Conservation (phyloP, 805 yeast species). For the Candida namnaoensis region DNA sequence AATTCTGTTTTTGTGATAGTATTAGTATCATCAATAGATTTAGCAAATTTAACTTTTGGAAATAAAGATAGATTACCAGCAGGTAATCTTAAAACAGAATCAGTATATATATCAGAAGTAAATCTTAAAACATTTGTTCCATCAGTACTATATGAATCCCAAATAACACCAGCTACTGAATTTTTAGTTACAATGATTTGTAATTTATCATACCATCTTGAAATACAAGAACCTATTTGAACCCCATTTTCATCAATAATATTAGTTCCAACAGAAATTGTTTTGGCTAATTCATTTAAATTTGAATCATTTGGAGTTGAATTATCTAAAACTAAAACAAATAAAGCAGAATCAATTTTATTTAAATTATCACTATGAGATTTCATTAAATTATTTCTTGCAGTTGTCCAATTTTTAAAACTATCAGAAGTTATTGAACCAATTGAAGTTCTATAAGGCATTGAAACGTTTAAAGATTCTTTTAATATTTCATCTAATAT, state of each 20-base stretch:
- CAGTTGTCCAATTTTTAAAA: constrained; percentile 73
- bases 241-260: constrained; percentile 63
- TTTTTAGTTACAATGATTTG: constrained; percentile 79
- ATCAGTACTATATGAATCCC: constrained; percentile 88
- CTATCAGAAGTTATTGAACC: constrained; percentile 87
- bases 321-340: constrained; percentile 75
- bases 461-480: constrained; percentile 54
- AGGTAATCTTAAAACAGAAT: constrained; percentile 79
- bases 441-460: constrained; percentile 63
- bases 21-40: not conserved
- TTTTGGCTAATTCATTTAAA: constrained; percentile 28
- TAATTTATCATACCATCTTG: constrained; percentile 89
- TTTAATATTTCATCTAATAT: constrained; percentile 59
- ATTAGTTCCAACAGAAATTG: constrained; percentile 78
- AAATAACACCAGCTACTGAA: constrained; percentile 84
- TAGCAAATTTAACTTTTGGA: constrained; percentile 21
- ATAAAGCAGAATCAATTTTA: constrained; percentile 68
- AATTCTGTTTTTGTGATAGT: too few relatives aligned
- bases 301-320: constrained; percentile 49
- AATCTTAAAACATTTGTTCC: constrained; percentile 87
- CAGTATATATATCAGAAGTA: constrained; percentile 85
- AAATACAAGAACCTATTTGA: constrained; percentile 88
- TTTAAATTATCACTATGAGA: constrained; percentile 26
- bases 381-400: constrained; percentile 42
- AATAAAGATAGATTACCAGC: constrained; percentile 45